Evolutionary conservation across 2,329 filamentous ascomycete genomes (phyloP).

Genomic region (Xylariaceae sp.): DNA sequence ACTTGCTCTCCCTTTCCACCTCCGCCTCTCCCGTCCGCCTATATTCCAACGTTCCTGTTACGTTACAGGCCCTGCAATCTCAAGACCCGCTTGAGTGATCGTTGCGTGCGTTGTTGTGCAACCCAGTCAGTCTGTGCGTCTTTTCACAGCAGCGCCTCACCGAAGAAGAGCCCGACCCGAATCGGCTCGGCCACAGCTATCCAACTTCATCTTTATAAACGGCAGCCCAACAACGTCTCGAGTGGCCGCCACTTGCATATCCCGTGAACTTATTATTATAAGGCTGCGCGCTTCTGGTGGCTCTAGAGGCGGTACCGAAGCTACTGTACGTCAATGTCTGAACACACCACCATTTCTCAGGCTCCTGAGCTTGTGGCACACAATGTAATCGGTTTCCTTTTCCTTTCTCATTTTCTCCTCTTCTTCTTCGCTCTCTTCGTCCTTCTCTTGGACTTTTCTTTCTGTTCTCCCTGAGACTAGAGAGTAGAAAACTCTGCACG

Average conservation of each 20-base stretch:
- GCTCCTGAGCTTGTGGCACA: slow-evolving; percentile 27
- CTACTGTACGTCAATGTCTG: slow-evolving; percentile 25
- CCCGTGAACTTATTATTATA: slow-evolving; percentile 8
- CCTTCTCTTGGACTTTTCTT: not conserved
- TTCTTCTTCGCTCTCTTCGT: not conserved
- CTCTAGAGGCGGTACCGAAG: slow-evolving; percentile 19
- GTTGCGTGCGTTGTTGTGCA: slow-evolving; percentile 16
- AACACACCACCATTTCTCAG: slow-evolving; percentile 27
- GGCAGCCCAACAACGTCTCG: slow-evolving; percentile 20
- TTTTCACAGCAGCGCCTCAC: slow-evolving; percentile 22
- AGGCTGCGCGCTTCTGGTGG: slow-evolving; percentile 21
- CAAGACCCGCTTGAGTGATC: not conserved
- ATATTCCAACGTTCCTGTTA: not conserved
- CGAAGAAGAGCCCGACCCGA: slow-evolving; percentile 25
- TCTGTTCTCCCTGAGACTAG: not conserved
- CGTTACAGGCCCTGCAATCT: not conserved
- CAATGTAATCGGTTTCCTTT: slow-evolving; percentile 27
- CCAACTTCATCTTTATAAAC: slow-evolving; percentile 10
- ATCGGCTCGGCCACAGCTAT: slow-evolving; percentile 4
- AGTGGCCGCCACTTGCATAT: slow-evolving; percentile 21
- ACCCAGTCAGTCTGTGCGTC: slow-evolving; percentile 12
- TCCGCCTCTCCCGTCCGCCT: not conserved
- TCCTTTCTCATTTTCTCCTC: slow-evolving; percentile 1
- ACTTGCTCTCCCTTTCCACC: not conserved
- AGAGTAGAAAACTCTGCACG: slow-evolving; percentile 10